Base-by-base conservation (phyloP, 129 eudicot species). In the Calendula officinalis region DNA sequence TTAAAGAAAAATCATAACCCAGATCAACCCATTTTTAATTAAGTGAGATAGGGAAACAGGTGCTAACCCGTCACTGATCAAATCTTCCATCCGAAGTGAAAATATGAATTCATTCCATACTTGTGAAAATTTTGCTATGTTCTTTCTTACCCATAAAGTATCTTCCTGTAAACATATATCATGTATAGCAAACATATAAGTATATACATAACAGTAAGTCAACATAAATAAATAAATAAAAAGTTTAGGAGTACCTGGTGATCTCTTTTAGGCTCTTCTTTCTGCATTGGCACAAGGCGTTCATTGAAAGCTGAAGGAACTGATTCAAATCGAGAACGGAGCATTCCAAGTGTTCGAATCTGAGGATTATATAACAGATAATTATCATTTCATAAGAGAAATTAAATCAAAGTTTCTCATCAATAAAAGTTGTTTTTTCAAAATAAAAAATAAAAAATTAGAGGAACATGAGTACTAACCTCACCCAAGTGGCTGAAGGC, bases 401-500 rank as follows among this genome's bases (percentile, higher is more conserved):
- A 41, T 50, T 22, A 22, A 22, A 22, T 22, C 1, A 22, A 22
- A 22, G 30, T 22, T 22, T n/a, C n/a, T n/a, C n/a, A n/a, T n/a
- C n/a, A n/a, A n/a, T n/a, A n/a, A n/a, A n/a, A n/a, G n/a, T n/a
- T n/a, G n/a, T n/a, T 22, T 22, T 22, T 22, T 22, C 30, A 22
- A 22, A 22, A 22, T 22, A 22, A 22, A 22, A 22, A 22, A 22
- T 22, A 22, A 22, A 22, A 2, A 40, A 60, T 15, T 47, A 73
- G 36, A 65, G 27, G 36, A n/a, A 48, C 30, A 41, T 8, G 49
- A 46, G 66, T 64, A 81, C 97, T 70, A 52, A 88, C 99, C 99
- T 94, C 99, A 63, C 99, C 99, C 79, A 94, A 81, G 82, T 94
- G 99, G 81, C 97, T 94, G 84, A 94, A 94, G 55, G 99, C 99